Evolutionary conservation across 1,139 yeast species (phyloP), one percentile per base, ranked within the genome.

Genomic region (Candida pseudocylindracea): DNA sequence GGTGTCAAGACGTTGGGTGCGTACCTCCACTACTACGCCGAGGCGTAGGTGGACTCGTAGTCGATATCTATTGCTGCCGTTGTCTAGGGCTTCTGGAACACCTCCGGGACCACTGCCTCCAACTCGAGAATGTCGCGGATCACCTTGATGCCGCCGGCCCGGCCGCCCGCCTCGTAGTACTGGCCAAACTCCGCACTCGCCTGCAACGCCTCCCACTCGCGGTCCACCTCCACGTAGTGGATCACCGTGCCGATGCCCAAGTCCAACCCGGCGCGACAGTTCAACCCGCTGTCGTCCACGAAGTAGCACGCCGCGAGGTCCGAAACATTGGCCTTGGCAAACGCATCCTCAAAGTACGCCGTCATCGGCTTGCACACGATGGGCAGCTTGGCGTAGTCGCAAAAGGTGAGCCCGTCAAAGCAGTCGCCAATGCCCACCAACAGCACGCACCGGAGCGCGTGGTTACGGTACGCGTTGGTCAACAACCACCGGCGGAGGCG

Each of bases 1-100:
- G 99, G 99, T 39, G 73, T 79, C 48, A 91, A 91, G 63, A 76
- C 94, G 25, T 67, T 88, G 55, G 80, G 92, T 41, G 93, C 95
- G 15, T 88, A 81, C 56, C 64, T 88, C 50, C 95, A 85, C 57
- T 85, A 76, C 58, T 74, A 75, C 44, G 78, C 79, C 32, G 55
- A 50, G 44, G 39, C 50, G 26, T 49, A 42, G 33, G 20, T 6
- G 20, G 20, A n/a, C n/a, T n/a, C n/a, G n/a, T n/a, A n/a, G n/a
- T n/a, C n/a, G n/a, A n/a, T n/a, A n/a, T n/a, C n/a, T n/a, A n/a
- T n/a, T n/a, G n/a, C n/a, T n/a, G n/a, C n/a, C n/a, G n/a, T n/a
- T n/a, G n/a, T n/a, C n/a, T n/a, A n/a, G n/a, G n/a, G n/a, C n/a
- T n/a, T n/a, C 20, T 15, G 20, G 6, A 15, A 15, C 20, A 15